A percentile compares a stretch with the other conserved stretches of the same genome.
Evolutionary conservation across 2,329 filamentous ascomycete genomes (phyloP).

Genomic region (Pezicula carpinea): DNA sequence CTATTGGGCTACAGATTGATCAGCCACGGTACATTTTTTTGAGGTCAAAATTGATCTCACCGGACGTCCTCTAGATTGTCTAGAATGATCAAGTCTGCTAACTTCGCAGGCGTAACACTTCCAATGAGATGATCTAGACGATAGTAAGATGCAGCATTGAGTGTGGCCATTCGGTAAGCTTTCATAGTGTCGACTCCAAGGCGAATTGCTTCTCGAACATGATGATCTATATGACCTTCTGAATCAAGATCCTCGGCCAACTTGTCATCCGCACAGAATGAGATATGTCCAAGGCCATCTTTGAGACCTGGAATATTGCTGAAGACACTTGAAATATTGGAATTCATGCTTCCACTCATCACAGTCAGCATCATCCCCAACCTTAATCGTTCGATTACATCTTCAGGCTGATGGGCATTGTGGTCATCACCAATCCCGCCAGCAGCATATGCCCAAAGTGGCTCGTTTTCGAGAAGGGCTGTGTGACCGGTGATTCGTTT

Average conservation of each 20-base stretch:
- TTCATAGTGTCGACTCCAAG: slow-evolving; percentile 12
- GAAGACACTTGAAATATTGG: slow-evolving; percentile 18
- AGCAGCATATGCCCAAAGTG: slow-evolving; percentile 21
- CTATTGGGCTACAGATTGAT: slow-evolving; percentile 8
- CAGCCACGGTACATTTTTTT: not conserved
- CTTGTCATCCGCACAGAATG: slow-evolving; percentile 21
- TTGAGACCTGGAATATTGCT: slow-evolving; percentile 12
- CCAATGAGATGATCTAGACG: slow-evolving; percentile 18
- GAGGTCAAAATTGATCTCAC: slow-evolving; percentile 1
- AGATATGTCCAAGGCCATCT: slow-evolving; percentile 15
- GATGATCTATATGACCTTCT: slow-evolving; percentile 17
- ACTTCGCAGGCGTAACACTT: slow-evolving; percentile 18
- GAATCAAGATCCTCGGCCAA: slow-evolving; percentile 16
- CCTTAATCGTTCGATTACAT: slow-evolving; percentile 17
- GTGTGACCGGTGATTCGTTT: slow-evolving; percentile 22
- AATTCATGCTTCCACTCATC: slow-evolving; percentile 22
- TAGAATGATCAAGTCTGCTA: slow-evolving; percentile 16
- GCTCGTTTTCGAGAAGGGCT: slow-evolving; percentile 18
- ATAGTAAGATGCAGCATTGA: slow-evolving; percentile 19
- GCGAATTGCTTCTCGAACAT: slow-evolving; percentile 16
- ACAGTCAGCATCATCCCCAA: slow-evolving; percentile 22
- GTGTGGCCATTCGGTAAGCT: slow-evolving; percentile 18
- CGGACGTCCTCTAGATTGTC: slow-evolving; percentile 12
- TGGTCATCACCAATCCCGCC: slow-evolving; percentile 21
- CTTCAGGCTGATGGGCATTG: slow-evolving; percentile 17